phyloP scores from a whole-genome alignment of 1,284 basidiomycete species.

The Gymnopus androsaceus region DNA sequence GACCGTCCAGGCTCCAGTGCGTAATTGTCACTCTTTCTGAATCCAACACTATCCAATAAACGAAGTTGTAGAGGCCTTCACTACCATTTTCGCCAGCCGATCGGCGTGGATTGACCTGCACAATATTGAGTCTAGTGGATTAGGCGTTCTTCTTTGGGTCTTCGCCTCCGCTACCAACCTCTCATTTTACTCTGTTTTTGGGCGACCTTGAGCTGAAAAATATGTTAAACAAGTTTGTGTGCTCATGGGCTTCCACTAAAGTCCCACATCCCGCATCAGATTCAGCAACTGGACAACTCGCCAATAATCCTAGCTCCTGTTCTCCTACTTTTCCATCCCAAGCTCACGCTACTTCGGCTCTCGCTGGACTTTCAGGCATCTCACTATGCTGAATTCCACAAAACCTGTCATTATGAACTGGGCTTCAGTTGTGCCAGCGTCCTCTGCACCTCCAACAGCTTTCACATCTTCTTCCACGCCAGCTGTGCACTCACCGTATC shows the following conservation, averaged over 20 bases:
- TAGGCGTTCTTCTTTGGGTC: not conserved
- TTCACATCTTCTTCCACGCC: slow-evolving; percentile 28
- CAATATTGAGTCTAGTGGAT: slow-evolving; percentile 20
- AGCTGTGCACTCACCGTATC: slow-evolving; percentile 42
- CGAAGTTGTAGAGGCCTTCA: too few relatives aligned
- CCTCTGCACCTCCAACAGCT: slow-evolving; percentile 32
- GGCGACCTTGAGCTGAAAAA: slow-evolving; percentile 83
- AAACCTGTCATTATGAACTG: slow-evolving; percentile 79
- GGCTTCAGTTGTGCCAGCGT: slow-evolving; percentile 60
- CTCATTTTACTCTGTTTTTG: slow-evolving; percentile 66
- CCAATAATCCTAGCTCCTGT: slow-evolving; percentile 83
- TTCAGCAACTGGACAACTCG: slow-evolving; percentile 58
- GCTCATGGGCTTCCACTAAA: slow-evolving; percentile 75
- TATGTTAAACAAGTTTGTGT: slow-evolving; percentile 81
- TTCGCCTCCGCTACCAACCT: slow-evolving; percentile 1
- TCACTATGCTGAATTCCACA: slow-evolving; percentile 77
- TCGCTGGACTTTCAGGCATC: slow-evolving; percentile 54
- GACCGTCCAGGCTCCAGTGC: too few relatives aligned
- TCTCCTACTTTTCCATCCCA: slow-evolving; percentile 82
- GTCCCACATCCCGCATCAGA: slow-evolving; percentile 68
- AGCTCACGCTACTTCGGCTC: slow-evolving; percentile 68
- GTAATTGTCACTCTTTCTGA: too few relatives aligned
- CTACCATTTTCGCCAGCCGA: not conserved
- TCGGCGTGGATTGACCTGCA: slow-evolving; percentile 19
- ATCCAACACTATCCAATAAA: too few relatives aligned